A percentile compares a stretch with the other conserved stretches of the same genome.
phyloP scores from a whole-genome alignment of 2,329 filamentous ascomycete genomes.

The Nemania abortiva region DNA sequence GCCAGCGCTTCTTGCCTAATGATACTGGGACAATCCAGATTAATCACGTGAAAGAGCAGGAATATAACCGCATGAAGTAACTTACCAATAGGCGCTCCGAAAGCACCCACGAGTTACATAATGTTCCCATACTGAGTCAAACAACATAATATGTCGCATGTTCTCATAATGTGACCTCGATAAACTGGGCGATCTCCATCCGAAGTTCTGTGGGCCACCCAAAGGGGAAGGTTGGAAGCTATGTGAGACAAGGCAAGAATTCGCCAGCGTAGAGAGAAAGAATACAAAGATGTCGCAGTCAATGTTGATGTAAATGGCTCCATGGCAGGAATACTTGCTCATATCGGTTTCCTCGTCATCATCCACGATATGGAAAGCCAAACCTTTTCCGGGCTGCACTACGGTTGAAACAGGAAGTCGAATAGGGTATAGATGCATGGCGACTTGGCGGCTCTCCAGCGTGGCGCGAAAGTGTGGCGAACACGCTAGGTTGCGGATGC shows the following conservation, averaged over 20 bases:
- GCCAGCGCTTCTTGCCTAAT: no score
- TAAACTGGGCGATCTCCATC: not conserved
- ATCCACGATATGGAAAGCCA: not conserved
- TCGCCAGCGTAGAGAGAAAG: not conserved
- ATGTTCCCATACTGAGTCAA: not conserved
- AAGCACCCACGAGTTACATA: no score
- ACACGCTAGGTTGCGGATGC: not conserved
- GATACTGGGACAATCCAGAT: no score
- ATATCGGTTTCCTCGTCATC: not conserved
- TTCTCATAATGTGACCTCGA: not conserved
- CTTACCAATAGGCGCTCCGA: no score
- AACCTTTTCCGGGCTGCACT: not conserved
- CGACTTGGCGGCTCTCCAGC: conserved; percentile 5
- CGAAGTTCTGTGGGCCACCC: not conserved
- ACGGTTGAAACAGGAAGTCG: not conserved
- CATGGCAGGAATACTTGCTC: not conserved
- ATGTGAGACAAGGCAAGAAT: not conserved
- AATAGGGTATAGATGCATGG: conserved; percentile 6
- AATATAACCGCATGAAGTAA: no score
- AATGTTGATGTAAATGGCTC: not conserved
- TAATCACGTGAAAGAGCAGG: no score
- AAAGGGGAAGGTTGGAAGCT: not conserved
- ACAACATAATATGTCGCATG: not conserved
- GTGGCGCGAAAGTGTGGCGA: conserved; percentile 11
- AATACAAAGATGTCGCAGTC: not conserved